Percentiles rank a stretch among this genome's conserved stretches.
Conservation (phyloP, 257 asterid genomes). For the Solanum pennellii region DNA sequence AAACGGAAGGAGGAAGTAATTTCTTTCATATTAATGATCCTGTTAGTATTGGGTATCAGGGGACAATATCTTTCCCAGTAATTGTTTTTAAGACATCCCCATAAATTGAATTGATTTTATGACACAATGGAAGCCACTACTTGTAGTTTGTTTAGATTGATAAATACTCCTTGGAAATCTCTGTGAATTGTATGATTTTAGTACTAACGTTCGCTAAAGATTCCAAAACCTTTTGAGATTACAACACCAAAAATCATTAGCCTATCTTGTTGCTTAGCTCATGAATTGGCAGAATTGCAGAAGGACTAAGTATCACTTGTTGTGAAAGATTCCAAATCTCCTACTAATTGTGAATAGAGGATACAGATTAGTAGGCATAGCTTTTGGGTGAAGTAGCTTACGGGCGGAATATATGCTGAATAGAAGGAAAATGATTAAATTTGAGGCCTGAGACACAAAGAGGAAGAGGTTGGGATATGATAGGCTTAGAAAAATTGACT, state of each 20-base stretch:
- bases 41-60: background rate
- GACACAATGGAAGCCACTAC: background rate
- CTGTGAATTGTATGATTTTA: background rate
- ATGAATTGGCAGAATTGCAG: background rate
- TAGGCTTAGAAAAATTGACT: too few species aligned
- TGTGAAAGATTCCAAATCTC: background rate
- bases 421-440: constrained; percentile 15
- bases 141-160: background rate
- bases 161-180: background rate
- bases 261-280: background rate
- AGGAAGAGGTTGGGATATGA: background rate
- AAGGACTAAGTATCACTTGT: background rate
- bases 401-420: constrained; percentile 37
- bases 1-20: too few species aligned
- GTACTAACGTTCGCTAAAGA: background rate
- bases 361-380: background rate
- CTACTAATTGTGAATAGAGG: background rate
- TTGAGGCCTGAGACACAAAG: constrained; percentile 18
- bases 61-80: background rate
- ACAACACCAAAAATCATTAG: background rate
- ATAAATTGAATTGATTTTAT: too few species aligned
- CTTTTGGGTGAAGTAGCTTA: background rate
- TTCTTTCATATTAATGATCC: background rate
- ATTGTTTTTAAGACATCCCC: background rate
- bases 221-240: background rate